phyloP scores from a whole-genome alignment of 257 asterid species.

The Mentha longifolia region DNA sequence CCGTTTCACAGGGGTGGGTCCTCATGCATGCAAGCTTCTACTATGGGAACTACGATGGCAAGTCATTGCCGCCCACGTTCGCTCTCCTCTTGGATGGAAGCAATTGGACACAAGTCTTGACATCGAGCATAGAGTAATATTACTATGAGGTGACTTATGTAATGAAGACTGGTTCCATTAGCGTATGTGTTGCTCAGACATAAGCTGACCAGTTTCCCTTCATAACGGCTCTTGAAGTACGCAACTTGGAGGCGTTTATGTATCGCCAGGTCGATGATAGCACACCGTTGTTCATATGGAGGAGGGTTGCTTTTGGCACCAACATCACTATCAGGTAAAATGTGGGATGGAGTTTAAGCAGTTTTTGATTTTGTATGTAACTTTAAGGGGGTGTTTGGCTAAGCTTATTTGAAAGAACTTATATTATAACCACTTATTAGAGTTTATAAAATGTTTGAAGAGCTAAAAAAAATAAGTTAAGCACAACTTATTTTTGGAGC shows the following conservation, averaged over 20 bases:
- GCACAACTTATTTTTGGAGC: too few species aligned
- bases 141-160: too few species aligned
- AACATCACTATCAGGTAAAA: constrained; percentile 51
- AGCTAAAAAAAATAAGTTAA: too few species aligned
- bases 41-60: constrained; percentile 71
- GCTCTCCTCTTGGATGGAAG: constrained; percentile 65
- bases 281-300: constrained; percentile 44
- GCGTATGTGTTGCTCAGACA: constrained; percentile 63
- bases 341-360: too few species aligned
- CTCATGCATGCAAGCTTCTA: constrained; percentile 63
- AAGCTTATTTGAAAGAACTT: too few species aligned
- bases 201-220: constrained; percentile 56
- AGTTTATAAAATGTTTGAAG: too few species aligned
- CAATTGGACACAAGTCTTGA: constrained; percentile 48
- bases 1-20: constrained; percentile 32
- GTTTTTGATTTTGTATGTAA: too few species aligned
- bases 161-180: constrained; percentile 39
- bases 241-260: constrained; percentile 43
- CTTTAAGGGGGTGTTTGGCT: too few species aligned
- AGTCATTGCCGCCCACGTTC: constrained; percentile 60
- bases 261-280: not conserved
- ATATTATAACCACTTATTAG: too few species aligned
- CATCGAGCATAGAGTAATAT: constrained; percentile 19
- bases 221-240: constrained; percentile 62
- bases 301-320: constrained; percentile 59